Conservation (phyloP, 768 basidiomycete genomes). For the Podaxis rugospora region DNA sequence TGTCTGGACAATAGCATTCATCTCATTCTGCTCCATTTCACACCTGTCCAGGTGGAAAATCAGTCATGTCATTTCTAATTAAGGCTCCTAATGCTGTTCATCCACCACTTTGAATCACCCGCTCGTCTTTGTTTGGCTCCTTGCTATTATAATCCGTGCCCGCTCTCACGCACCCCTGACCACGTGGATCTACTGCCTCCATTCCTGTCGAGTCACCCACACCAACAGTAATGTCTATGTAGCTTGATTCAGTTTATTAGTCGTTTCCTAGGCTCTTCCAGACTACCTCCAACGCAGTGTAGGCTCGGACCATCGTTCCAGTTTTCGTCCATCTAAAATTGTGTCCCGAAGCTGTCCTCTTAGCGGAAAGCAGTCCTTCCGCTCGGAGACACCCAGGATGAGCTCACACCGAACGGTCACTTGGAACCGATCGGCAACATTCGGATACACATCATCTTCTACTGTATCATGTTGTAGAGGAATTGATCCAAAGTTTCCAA, state of each 20-base stretch:
- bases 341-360: not conserved
- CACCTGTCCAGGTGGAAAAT: constrained; percentile 10
- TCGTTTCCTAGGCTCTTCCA: not conserved
- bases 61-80: constrained; percentile 7
- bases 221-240: not conserved
- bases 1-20: not conserved
- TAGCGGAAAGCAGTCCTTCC: not conserved
- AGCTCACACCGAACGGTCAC: not conserved
- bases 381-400: not conserved
- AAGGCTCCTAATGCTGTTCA: constrained; percentile 7
- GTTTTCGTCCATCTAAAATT: not conserved
- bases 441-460: not conserved
- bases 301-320: not conserved
- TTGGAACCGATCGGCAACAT: not conserved
- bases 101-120: constrained; percentile 6
- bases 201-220: constrained; percentile 7
- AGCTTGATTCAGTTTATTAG: not conserved
- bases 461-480: not conserved
- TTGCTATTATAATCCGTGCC: not conserved
- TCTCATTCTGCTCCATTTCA: not conserved
- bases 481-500: no score
- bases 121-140: not conserved
- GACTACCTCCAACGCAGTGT: not conserved
- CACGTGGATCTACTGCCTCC: constrained; percentile 1
- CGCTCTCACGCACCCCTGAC: not conserved